Evolutionary conservation across 2,329 filamentous ascomycete genomes (phyloP).

Genomic region (Cercospora citrullina): DNA sequence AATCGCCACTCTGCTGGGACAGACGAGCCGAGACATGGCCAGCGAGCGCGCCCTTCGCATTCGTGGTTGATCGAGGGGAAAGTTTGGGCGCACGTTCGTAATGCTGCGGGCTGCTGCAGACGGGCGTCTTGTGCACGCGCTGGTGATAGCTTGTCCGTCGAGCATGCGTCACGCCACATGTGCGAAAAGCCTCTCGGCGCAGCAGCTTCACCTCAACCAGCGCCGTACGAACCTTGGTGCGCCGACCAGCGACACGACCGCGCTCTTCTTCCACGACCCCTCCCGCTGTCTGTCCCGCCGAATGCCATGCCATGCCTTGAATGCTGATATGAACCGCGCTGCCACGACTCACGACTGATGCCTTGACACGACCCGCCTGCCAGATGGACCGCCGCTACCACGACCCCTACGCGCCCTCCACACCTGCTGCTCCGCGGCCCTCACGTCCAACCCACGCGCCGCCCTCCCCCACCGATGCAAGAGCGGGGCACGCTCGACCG

Average conservation of each 20-base stretch:
- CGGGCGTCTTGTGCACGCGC: neutral
- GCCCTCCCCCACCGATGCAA: constrained; percentile 3
- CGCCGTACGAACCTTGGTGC: constrained; percentile 6
- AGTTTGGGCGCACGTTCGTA: neutral
- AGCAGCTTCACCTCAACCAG: neutral
- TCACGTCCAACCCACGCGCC: constrained; percentile 14
- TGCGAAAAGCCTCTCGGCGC: neutral
- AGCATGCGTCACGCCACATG: neutral
- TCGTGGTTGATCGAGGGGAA: neutral
- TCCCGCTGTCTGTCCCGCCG: neutral
- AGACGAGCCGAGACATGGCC: neutral
- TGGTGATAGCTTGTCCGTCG: neutral
- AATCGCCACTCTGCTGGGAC: neutral
- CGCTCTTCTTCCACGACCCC: neutral
- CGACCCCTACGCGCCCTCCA: constrained; percentile 13
- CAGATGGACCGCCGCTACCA: constrained; percentile 20
- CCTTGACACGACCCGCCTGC: constrained; percentile 1
- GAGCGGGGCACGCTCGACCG: constrained; percentile 10
- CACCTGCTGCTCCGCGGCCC: constrained; percentile 9
- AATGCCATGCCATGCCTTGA: neutral
- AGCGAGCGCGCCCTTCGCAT: neutral
- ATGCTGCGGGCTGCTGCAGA: neutral
- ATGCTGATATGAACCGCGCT: neutral
- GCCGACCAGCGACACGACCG: neutral
- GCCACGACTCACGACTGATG: constrained; percentile 12